Evolutionary conservation across 2,329 filamentous ascomycete species (phyloP).

Genomic region (Parascedosporium putredinis): DNA sequence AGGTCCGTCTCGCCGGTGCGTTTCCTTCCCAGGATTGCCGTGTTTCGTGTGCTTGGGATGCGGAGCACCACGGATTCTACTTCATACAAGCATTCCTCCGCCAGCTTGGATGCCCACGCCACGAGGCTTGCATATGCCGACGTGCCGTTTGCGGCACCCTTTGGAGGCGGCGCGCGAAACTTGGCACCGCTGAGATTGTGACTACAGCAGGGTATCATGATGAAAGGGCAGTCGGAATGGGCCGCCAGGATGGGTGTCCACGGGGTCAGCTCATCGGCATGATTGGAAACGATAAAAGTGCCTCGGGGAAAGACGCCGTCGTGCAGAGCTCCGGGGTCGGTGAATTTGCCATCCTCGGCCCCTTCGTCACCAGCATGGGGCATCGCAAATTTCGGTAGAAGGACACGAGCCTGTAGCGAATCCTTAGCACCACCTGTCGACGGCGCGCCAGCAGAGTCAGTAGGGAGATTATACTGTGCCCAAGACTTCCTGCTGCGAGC

Average conservation of each 20-base stretch:
- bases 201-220: conserved; percentile 92
- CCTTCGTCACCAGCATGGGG: conserved; percentile 10
- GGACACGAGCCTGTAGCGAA: conserved; percentile 33
- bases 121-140: conserved; percentile 81
- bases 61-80: conserved; percentile 77
- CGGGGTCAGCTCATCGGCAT: conserved; percentile 88
- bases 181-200: conserved; percentile 68
- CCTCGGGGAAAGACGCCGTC: conserved; percentile 58
- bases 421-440: conserved; percentile 8
- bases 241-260: conserved; percentile 89
- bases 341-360: conserved; percentile 11
- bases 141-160: conserved; percentile 35
- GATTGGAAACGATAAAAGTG: conserved; percentile 93
- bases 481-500: conserved; percentile 79
- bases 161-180: conserved; percentile 56
- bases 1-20: conserved; percentile 26
- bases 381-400: conserved; percentile 35
- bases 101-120: conserved; percentile 62
- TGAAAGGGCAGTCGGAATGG: conserved; percentile 66
- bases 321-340: conserved; percentile 23
- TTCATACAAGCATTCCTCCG: conserved; percentile 60
- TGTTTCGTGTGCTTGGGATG: conserved; percentile 87
- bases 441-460: background rate
- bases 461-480: conserved; percentile 49
- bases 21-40: conserved; percentile 61